Conservation (phyloP, 2,329 filamentous ascomycete genomes). For the Geosmithia flava region DNA sequence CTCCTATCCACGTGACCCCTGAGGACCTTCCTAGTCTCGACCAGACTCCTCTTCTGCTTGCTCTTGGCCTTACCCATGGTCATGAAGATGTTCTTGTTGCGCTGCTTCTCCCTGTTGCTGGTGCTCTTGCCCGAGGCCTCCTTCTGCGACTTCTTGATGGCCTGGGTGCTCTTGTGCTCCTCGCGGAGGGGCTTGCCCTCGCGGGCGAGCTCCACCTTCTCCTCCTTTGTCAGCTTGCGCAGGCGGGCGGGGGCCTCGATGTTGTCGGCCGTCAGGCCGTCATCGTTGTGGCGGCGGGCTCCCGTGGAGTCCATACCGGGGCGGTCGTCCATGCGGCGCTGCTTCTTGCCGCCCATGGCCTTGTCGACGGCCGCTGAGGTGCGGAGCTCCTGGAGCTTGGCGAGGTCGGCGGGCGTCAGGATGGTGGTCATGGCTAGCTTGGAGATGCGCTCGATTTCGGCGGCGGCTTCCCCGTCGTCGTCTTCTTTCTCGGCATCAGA, state of each 20-base stretch:
- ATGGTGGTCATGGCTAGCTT: conserved; percentile 87
- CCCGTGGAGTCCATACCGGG: conserved; percentile 22
- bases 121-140: conserved; percentile 83
- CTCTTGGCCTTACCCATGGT: conserved; percentile 89
- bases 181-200: conserved; percentile 68
- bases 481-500: conserved; percentile 8
- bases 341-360: conserved; percentile 33
- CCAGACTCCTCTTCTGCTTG: conserved; percentile 90
- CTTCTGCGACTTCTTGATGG: conserved; percentile 78
- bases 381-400: conserved; percentile 83
- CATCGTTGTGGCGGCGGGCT: conserved; percentile 58
- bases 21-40: conserved; percentile 70
- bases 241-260: conserved; percentile 79
- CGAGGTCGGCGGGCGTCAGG: conserved; percentile 89
- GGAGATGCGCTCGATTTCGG: conserved; percentile 39
- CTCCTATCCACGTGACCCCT: conserved; percentile 71
- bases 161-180: conserved; percentile 78
- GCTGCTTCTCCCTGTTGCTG: conserved; percentile 92
- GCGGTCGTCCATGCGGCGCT: neutral
- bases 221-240: conserved; percentile 79
- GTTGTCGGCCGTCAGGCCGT: conserved; percentile 78
- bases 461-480: conserved; percentile 23
- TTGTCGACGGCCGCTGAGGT: conserved; percentile 60
- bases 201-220: conserved; percentile 70
- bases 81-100: conserved; percentile 99